Evolutionary conservation across 495 filamentous ascomycete genomes (phyloP), one percentile per base, ranked within the genome.

Genomic region (Tetracladium marchalianum): DNA sequence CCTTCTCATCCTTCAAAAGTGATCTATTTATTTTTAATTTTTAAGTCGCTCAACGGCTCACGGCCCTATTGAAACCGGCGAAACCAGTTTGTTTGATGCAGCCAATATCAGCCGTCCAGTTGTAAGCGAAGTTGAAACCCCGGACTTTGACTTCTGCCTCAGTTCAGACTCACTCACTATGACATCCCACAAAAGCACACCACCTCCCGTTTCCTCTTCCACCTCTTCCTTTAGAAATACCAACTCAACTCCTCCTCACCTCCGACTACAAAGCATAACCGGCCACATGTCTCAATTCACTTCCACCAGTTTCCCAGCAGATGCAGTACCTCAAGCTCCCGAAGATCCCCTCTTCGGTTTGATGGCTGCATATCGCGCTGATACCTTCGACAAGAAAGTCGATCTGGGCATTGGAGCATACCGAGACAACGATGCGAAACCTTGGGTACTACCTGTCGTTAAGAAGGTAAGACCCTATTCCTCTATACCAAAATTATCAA

Each of bases 341-440:
- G 87, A 95, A 61, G 92, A 99, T 66, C 84, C 93, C 49, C 75
- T 99, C 55, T 99, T 99, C 59, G 90, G 92, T 35, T 67, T 99
- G 49, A 87, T 90, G 76, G 79, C 84, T 53, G 89, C 88, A 41
- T 97, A 82, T 70, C 78, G 79, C 55, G 84, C 84, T 37, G 92
- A 99, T 55, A 72, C 77, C 34, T 85, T 78, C 58, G 76, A 84
- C 43, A 80, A 85, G 61, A 99, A 99, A 67, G 83, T 99, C 35
- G 92, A 99, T 72, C 64, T 97, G 54, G 90, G 92, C 46, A 90
- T 97, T 70, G 92, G 92, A 55, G 93, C 93, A 49, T 97, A 99
- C 64, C 77, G 92, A 59, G 93, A 95, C 50, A 71, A 99, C 65
- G 81, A 93, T 62, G 89, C 87, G 41, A 96, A 96, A 68, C 93